Conservation (phyloP, 345 rosid genomes). For the Citrus medica region DNA sequence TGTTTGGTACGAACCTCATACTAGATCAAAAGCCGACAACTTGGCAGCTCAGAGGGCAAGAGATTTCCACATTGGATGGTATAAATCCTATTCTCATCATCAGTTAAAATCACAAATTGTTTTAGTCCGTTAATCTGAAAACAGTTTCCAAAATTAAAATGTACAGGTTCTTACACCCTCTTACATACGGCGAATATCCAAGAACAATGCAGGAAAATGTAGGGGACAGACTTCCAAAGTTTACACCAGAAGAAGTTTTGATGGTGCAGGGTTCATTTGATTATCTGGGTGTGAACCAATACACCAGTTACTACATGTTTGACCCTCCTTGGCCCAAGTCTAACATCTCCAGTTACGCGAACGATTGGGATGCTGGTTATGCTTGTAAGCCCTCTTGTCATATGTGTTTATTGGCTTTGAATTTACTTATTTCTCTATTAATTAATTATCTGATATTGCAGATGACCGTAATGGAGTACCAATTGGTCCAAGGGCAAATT, state of each 20-base stretch:
- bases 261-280: slow-evolving; percentile 53
- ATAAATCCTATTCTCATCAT: neutral
- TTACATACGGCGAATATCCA: slow-evolving; percentile 69
- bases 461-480: slow-evolving; percentile 41
- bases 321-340: slow-evolving; percentile 30
- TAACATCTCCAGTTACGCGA: slow-evolving; percentile 34
- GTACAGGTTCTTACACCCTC: slow-evolving; percentile 57
- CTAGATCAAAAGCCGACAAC: slow-evolving; percentile 45
- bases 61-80: slow-evolving; percentile 79
- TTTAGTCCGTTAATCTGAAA: neutral
- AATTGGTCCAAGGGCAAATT: slow-evolving; percentile 53
- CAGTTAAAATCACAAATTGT: neutral
- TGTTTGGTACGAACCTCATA: slow-evolving; percentile 63
- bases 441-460: slow-evolving; percentile 13
- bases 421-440: no score
- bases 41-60: slow-evolving; percentile 69
- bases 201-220: slow-evolving; percentile 52
- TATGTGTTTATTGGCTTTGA: neutral
- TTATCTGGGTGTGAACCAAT: slow-evolving; percentile 54
- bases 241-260: slow-evolving; percentile 29
- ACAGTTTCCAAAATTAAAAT: neutral
- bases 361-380: slow-evolving; percentile 51
- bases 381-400: slow-evolving; percentile 33
- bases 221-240: slow-evolving; percentile 50
- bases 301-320: slow-evolving; percentile 44